These are phyloP conservation scores for Dioszegia hungarica DNA, from an alignment of 768 basidiomycete species.

Conservation along the genomic window DNA sequence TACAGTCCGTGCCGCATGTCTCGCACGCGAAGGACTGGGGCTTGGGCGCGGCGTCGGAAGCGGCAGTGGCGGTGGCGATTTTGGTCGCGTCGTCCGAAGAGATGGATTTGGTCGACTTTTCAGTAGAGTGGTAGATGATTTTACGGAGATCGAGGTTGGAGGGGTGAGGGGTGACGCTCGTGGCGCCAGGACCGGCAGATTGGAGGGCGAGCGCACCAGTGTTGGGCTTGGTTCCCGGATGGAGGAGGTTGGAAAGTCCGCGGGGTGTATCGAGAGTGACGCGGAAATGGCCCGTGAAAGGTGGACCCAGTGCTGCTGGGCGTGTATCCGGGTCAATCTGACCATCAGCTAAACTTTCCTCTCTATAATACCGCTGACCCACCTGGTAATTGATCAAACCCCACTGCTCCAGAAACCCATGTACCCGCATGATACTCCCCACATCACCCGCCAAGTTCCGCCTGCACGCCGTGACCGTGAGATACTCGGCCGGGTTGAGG, in stretches of 20 bases:
- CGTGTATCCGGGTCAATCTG: slow-evolving; percentile 96
- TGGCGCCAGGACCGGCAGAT: slow-evolving; percentile 26
- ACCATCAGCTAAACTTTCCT: neutral
- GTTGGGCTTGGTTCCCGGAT: slow-evolving; percentile 51
- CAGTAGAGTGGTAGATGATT: slow-evolving; percentile 77
- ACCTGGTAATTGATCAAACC: slow-evolving; percentile 98
- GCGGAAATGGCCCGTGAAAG: slow-evolving; percentile 98
- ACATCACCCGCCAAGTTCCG: slow-evolving; percentile 96
- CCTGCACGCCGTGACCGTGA: slow-evolving; percentile 94
- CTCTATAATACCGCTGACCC: slow-evolving; percentile 32
- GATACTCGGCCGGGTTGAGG: slow-evolving; percentile 85
- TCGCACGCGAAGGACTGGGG: slow-evolving; percentile 70
- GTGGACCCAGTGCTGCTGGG: slow-evolving; percentile 88
- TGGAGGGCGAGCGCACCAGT: slow-evolving; percentile 52
- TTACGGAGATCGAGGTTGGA: slow-evolving; percentile 72
- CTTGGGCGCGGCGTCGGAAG: slow-evolving; percentile 51
- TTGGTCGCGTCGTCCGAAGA: slow-evolving; percentile 62
- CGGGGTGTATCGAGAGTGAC: slow-evolving; percentile 95
- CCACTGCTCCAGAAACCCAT: slow-evolving; percentile 98
- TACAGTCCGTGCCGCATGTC: slow-evolving; percentile 92
- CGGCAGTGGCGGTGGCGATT: slow-evolving; percentile 47
- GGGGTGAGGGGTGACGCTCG: slow-evolving; percentile 38
- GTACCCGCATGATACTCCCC: slow-evolving; percentile 96
- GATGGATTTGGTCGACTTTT: slow-evolving; percentile 69
- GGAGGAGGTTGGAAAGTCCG: slow-evolving; percentile 84